A percentile compares a stretch with the other conserved stretches of the same genome.
Conservation (phyloP, 2,329 filamentous ascomycete species). For the Fusarium anthophilum region DNA sequence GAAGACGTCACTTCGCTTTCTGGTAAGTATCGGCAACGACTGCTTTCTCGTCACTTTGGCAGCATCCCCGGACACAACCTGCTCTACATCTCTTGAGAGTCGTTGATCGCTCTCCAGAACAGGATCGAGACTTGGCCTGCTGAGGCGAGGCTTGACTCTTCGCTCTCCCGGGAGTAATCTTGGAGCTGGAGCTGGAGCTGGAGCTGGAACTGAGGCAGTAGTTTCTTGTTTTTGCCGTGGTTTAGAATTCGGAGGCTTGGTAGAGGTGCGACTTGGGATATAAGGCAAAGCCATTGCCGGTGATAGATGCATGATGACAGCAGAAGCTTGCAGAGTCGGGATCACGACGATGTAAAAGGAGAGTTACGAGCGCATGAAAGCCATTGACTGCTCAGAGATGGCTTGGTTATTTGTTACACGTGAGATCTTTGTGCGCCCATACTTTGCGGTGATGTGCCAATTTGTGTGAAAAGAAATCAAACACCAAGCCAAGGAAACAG, state of each 20-base stretch:
- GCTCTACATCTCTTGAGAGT: constrained; percentile 26
- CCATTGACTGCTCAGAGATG: neutral
- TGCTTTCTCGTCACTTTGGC: constrained; percentile 25
- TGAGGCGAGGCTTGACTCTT: constrained; percentile 28
- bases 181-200: neutral
- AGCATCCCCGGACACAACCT: constrained; percentile 19
- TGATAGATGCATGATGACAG: constrained; percentile 17
- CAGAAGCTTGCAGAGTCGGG: neutral
- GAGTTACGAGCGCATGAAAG: neutral
- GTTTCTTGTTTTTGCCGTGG: constrained; percentile 7
- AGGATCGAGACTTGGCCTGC: constrained; percentile 41
- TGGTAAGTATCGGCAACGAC: constrained; percentile 32
- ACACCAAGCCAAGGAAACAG: neutral
- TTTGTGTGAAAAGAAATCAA: neutral
- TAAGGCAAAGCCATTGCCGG: constrained; percentile 24
- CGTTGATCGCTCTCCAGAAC: constrained; percentile 44
- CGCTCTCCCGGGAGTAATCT: constrained; percentile 27
- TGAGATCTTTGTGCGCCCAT: neutral
- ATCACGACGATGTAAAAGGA: neutral
- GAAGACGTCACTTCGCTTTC: constrained; percentile 50
- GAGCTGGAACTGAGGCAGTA: neutral
- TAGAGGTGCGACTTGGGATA: neutral
- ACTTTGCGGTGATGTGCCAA: neutral
- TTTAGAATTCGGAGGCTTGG: neutral
- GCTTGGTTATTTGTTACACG: neutral